Evolutionary conservation across 345 rosid species (phyloP), one percentile per base, ranked within the genome.

Genomic region (Citrus cavaleriei): DNA sequence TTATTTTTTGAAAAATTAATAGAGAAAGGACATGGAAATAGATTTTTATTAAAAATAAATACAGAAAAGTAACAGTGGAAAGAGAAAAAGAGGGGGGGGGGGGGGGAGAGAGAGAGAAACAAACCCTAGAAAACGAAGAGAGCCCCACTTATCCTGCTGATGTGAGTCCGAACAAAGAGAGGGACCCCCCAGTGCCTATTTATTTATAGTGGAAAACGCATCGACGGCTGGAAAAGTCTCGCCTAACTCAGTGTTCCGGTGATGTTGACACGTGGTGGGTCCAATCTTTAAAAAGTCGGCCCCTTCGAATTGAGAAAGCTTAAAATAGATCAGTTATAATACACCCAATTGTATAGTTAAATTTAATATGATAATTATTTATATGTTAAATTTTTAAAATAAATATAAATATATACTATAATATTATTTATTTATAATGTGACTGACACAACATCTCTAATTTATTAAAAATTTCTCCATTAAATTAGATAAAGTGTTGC

Each of bases 121-220:
- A 73, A 83, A 84, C 87, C 88, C 83, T 87, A 83, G 76, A 73
- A 59, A 12, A 61, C 24, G 61, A 67, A 57, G 79, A 81, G 65
- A 30, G 63, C 75, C 88, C 84, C 82, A 72, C 87, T 73, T 80
- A 74, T 82, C 77, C 76, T 72, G 66, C 14, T 61, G 80, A 68
- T 46, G 51, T 0, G 75, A 69, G 73, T 81, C 78, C 85, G 78
- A 84, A 80, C 74, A 25, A 68, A 22, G 30, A 28, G 81, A 54
- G 86, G 86, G 84, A 4, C 83, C 89, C 88, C 85, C 24, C 78
- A 46, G 22, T 40, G 69, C 57, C 9, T 14, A 74, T 81, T 73
- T 77, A 78, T 79, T 70, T 78, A 73, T 28, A 54, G 78, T 25
- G 9, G 70, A 38, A 68, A 61, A 69, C 19, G 63, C 51, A 79